Percentiles rank a stretch among this genome's conserved stretches.
Evolutionary conservation across 331 rosid species (phyloP).

Genomic region (Cydonia oblonga): DNA sequence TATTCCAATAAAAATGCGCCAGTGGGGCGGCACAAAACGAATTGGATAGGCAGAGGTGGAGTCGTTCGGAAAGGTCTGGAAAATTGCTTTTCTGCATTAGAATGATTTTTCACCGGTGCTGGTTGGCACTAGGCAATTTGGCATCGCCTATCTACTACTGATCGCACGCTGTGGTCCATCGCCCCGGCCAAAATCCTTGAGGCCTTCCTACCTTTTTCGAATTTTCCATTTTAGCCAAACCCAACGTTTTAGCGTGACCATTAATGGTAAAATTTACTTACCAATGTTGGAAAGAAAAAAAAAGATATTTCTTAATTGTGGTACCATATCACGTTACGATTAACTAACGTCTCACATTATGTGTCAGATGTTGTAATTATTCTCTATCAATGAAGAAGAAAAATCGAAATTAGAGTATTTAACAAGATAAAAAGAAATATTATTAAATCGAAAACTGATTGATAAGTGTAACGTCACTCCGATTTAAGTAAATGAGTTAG

Average conservation of each 20-base stretch:
- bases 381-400: too few species aligned
- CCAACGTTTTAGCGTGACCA: neutral
- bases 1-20: too few species aligned
- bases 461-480: too few species aligned
- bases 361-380: too few species aligned
- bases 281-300: too few species aligned
- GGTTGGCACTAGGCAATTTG: neutral
- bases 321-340: too few species aligned
- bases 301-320: too few species aligned
- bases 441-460: neutral
- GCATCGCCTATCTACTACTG: neutral
- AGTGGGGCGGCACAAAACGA: neutral
- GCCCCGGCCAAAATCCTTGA: neutral
- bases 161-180: neutral
- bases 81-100: slow-evolving; percentile 1
- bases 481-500: too few species aligned
- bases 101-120: neutral
- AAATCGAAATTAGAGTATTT: too few species aligned
- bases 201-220: neutral
- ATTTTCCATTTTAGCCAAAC: neutral
- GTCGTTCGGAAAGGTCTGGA: slow-evolving; percentile 23
- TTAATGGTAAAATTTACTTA: too few species aligned
- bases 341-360: too few species aligned
- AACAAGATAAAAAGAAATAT: neutral
- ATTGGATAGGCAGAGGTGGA: slow-evolving; percentile 5